A percentile compares a stretch with the other conserved stretches of the same genome.
phyloP scores from a whole-genome alignment of 768 basidiomycete species.

The Thelephora ganbajun region DNA sequence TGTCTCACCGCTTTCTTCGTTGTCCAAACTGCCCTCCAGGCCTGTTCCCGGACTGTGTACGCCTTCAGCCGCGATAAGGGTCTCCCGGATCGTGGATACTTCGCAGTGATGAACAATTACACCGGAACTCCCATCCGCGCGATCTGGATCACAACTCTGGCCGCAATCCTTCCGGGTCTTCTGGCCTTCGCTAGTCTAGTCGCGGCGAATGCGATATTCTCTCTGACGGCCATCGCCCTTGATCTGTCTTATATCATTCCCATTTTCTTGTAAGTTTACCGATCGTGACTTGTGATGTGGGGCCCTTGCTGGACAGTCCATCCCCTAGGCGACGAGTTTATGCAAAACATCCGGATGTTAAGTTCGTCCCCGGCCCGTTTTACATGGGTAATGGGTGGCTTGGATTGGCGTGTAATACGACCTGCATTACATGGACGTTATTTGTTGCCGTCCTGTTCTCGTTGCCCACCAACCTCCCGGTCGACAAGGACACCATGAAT shows the following conservation, averaged over 20 bases:
- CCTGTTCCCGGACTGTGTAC: slow-evolving; percentile 68
- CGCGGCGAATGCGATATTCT: slow-evolving; percentile 73
- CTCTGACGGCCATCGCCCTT: slow-evolving; percentile 64
- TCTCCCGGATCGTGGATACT: slow-evolving; percentile 70
- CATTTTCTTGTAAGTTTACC: slow-evolving; percentile 39
- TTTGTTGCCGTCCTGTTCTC: slow-evolving; percentile 63
- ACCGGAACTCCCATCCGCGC: slow-evolving; percentile 70
- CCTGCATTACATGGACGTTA: slow-evolving; percentile 56
- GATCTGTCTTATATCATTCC: slow-evolving; percentile 77
- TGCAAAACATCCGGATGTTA: slow-evolving; percentile 64
- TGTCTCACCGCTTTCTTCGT: slow-evolving; percentile 85
- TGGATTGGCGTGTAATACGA: slow-evolving; percentile 45
- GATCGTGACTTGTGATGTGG: not conserved
- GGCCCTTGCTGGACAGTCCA: not conserved
- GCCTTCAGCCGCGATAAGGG: slow-evolving; percentile 77
- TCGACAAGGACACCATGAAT: slow-evolving; percentile 65
- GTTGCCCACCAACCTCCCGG: slow-evolving; percentile 54
- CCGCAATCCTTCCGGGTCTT: slow-evolving; percentile 57
- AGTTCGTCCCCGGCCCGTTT: slow-evolving; percentile 78
- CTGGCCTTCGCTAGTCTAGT: slow-evolving; percentile 66
- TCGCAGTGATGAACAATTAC: slow-evolving; percentile 21
- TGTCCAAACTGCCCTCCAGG: slow-evolving; percentile 69
- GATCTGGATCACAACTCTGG: slow-evolving; percentile 57
- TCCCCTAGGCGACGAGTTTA: slow-evolving; percentile 39
- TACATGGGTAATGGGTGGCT: slow-evolving; percentile 63